Evolutionary conservation across 2,329 filamentous ascomycete species (phyloP), one percentile per base, ranked within the genome.

Genomic region (Phoma herbarum): DNA sequence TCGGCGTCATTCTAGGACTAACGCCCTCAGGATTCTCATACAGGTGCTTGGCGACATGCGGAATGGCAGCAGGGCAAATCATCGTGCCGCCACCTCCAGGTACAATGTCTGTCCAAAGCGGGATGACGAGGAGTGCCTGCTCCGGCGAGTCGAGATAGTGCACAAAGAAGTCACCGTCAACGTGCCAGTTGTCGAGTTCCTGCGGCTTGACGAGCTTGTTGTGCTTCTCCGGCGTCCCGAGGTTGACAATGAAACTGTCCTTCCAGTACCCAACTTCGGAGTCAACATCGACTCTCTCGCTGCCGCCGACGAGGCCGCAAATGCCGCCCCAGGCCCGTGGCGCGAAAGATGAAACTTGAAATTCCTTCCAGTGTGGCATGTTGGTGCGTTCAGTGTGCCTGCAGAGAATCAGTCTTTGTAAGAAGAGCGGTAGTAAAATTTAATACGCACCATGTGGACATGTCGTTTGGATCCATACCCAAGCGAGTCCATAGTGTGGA

Each of bases 101-200:
- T 9, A 78, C 76, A 50, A 91, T 85, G 68, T 90, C 87, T 0
- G 82, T 86, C 77, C 88, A 91, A 5, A 90, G 74, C 1, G 88
- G 88, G 39, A 89, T 90, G 12, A 90, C 86, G 1, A 91, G 80
- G 14, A 91, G 76, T 0, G 81, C 89, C 73, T 91, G 89, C 77
- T 91, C 89, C 0, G 85, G 85, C 20, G 85, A 88, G 70, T 91
- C 88, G 33, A 91, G 83, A 64, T 88, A 91, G 77, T 91, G 88
- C 5, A 88, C 82, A 71, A 91, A 91, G 74, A 90, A 90, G 65
- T 91, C 88, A 9, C 88, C 88, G 74, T 90, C 88, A 18, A 89
- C 86, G 74, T 90, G 88, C 88, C 88, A 91, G 22, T 80, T 80
- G 8, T 79, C 68, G 22, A 90, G 77, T 0, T 85, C 81, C 49